These are phyloP conservation scores for Sarcodon sp. DNA, from an alignment of 768 basidiomycete species.

Conservation along the genomic window DNA sequence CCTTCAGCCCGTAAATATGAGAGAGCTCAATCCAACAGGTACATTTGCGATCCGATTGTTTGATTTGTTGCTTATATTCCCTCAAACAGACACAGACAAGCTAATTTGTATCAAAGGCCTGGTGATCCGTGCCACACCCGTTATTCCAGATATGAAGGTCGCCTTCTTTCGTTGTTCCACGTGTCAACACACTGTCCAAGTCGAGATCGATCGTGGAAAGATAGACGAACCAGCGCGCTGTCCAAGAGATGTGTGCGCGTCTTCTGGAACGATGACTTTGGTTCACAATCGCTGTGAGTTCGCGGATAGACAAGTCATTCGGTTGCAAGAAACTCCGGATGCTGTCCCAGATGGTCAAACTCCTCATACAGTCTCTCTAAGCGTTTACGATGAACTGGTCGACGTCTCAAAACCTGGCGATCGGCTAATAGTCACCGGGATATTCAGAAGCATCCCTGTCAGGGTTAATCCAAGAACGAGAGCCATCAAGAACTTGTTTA, in stretches of 20 bases:
- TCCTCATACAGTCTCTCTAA: slow-evolving; percentile 92
- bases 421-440: slow-evolving; percentile 79
- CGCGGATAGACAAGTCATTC: slow-evolving; percentile 89
- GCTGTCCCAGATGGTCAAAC: slow-evolving; percentile 98
- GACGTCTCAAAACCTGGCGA: slow-evolving; percentile 97
- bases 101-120: slow-evolving; percentile 93
- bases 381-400: slow-evolving; percentile 97
- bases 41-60: slow-evolving; percentile 8
- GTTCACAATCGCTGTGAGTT: slow-evolving; percentile 97
- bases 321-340: slow-evolving; percentile 95
- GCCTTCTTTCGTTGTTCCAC: slow-evolving; percentile 97
- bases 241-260: slow-evolving; percentile 85
- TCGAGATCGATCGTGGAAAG: slow-evolving; percentile 95
- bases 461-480: slow-evolving; percentile 87
- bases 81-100: slow-evolving; percentile 82
- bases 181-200: slow-evolving; percentile 94
- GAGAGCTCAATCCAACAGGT: slow-evolving; percentile 91
- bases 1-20: slow-evolving; percentile 78
- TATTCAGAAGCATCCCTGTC: slow-evolving; percentile 93
- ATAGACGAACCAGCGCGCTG: slow-evolving; percentile 89
- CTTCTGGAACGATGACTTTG: slow-evolving; percentile 83
- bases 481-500: slow-evolving; percentile 90
- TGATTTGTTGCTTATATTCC: background rate
- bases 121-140: slow-evolving; percentile 92
- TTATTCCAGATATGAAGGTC: slow-evolving; percentile 98